Conservation (phyloP, 345 rosid genomes). For the Mangifera indica region DNA sequence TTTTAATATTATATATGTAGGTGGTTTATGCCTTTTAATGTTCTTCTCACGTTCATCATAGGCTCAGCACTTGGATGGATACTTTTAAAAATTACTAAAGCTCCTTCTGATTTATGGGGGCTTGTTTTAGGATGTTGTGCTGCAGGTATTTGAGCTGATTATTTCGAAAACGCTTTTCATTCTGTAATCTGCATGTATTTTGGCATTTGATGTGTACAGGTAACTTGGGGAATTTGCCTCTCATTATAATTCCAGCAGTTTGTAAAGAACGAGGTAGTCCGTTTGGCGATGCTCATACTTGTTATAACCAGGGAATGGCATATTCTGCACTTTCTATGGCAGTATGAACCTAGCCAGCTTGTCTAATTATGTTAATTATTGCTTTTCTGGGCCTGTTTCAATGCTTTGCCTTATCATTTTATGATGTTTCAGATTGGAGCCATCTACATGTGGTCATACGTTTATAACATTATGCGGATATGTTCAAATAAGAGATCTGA, state of each 20-base stretch:
- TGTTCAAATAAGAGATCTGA: constrained; percentile 23
- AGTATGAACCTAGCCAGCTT: constrained; percentile 20
- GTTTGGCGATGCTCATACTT: constrained; percentile 28
- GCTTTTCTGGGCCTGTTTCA: background rate
- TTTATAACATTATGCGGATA: constrained; percentile 40
- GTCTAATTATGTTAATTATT: background rate
- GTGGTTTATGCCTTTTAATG: constrained; percentile 22
- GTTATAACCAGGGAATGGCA: constrained; percentile 27
- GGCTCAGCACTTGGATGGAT: constrained; percentile 19
- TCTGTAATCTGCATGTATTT: background rate
- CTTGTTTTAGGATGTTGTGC: constrained; percentile 22
- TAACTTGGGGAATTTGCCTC: constrained; percentile 35
- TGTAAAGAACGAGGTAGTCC: constrained; percentile 31
- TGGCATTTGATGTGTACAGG: constrained; percentile 19
- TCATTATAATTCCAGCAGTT: constrained; percentile 36
- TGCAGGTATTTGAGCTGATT: constrained; percentile 15
- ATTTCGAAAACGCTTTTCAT: background rate
- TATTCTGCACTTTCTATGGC: constrained; percentile 45
- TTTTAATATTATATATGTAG: constrained; percentile 5
- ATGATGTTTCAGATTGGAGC: constrained; percentile 40
- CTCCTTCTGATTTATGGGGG: constrained; percentile 10
- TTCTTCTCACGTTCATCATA: constrained; percentile 8
- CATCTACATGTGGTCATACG: constrained; percentile 49
- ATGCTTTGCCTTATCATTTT: background rate
- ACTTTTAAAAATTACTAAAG: constrained; percentile 4